Evolutionary conservation across 1,284 basidiomycete genomes (phyloP), one percentile per base, ranked within the genome.

Genomic region (Sporisorium sorghi): DNA sequence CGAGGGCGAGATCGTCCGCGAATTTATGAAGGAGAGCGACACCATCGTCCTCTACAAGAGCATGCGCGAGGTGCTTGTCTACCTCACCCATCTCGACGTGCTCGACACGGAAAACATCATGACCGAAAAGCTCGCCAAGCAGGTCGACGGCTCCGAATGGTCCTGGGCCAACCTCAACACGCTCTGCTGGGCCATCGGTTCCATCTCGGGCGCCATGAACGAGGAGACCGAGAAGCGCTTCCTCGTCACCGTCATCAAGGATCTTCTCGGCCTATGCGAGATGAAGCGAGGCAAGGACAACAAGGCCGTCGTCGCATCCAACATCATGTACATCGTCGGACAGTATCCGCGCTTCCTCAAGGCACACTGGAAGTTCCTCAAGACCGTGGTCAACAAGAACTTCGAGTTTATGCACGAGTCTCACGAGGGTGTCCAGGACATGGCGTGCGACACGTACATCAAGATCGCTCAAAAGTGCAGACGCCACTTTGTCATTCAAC

Each of bases 361-460:
- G 86, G 97, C 97, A 23, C 97, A 99, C 85, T 99, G 97, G 97
- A 99, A 98, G 87, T 99, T 99, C 90, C 87, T 99, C 85, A 99
- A 99, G 88, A 99, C 97, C 4, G 97, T 99, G 52, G 97, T 99
- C 75, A 99, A 99, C 88, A 99, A 99, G 86, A 88, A 99, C 19
- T 99, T 99, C 85, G 97, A 99, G 85, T 99, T 99, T 85, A 99
- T 99, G 95, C 97, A 99, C 86, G 97, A 99, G 87, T 97, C 94
- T 0, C 97, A 99, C 83, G 97, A 99, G 87, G 95, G 94, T 71
- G 97, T 99, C 12, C 97, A 99, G 86, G 97, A 99, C 86, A 99
- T 99, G 97, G 97, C 97, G 50, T 99, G 97, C 86, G 97, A 99
- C 86, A 99, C 97, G 0, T 99, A 99, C 86, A 98, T 99, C 88